phyloP scores from a whole-genome alignment of 1,284 basidiomycete species.

The Neotropicomus parvogracilis region DNA sequence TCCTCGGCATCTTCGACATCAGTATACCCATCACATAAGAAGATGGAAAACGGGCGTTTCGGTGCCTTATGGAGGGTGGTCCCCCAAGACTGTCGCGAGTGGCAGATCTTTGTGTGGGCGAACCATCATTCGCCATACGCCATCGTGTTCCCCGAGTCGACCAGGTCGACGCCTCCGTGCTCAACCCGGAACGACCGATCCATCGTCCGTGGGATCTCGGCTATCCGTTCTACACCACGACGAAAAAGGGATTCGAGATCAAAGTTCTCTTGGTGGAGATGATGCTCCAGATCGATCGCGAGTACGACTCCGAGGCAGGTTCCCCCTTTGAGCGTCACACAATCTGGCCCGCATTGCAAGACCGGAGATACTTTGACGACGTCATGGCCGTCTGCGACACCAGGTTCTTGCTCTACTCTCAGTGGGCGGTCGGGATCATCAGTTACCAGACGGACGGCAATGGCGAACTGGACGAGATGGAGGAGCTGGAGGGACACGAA shows the following conservation, averaged over 20 bases:
- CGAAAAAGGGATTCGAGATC: constrained; percentile 4
- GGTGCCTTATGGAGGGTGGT: constrained; percentile 7
- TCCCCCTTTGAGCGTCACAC: not conserved
- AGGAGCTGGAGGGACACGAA: not conserved
- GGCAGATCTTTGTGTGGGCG: constrained; percentile 9
- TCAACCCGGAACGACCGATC: constrained; percentile 1
- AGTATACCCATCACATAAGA: constrained; percentile 6
- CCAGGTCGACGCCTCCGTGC: not conserved
- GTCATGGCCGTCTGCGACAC: not conserved
- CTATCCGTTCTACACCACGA: constrained; percentile 5
- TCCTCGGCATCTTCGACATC: constrained; percentile 9
- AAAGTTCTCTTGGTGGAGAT: constrained; percentile 5
- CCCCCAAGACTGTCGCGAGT: constrained; percentile 5
- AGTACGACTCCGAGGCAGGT: not conserved
- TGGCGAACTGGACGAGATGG: not conserved
- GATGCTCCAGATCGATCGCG: constrained; percentile 2
- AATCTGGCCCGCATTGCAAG: not conserved
- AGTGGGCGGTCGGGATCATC: constrained; percentile 6
- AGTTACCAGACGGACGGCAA: constrained; percentile 3
- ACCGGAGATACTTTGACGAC: not conserved
- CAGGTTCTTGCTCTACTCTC: constrained; percentile 6
- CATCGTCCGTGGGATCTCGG: constrained; percentile 7
- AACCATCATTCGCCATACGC: constrained; percentile 4
- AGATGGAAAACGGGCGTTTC: constrained; percentile 7
- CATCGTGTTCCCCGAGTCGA: constrained; percentile 4